Evolutionary conservation across 2,329 filamentous ascomycete species (phyloP).

Genomic region (Aspergillus spinulosporus): DNA sequence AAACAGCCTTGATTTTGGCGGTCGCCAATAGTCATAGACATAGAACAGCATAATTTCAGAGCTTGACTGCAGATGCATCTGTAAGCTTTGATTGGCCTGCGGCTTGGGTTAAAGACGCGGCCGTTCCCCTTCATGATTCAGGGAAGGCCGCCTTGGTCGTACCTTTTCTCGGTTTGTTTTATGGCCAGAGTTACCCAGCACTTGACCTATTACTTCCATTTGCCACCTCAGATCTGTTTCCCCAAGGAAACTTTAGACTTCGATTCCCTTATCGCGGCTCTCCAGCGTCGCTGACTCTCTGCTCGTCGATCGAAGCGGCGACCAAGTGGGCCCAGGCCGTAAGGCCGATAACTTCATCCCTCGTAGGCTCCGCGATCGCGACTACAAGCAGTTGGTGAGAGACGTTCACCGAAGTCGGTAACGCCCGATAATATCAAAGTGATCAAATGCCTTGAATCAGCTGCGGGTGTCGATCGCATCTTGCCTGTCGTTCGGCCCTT

Average conservation of each 20-base stretch:
- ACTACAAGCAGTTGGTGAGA: neutral
- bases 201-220: neutral
- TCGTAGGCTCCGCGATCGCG: neutral
- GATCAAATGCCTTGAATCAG: conserved; percentile 1
- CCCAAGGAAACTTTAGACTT: neutral
- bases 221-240: neutral
- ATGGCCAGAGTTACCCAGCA: conserved; percentile 2
- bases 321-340: conserved; percentile 15
- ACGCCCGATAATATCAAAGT: neutral
- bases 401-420: neutral
- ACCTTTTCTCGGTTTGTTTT: neutral
- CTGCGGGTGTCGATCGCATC: conserved; percentile 2
- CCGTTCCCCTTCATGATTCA: neutral
- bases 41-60: neutral
- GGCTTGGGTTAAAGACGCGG: neutral
- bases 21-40: neutral
- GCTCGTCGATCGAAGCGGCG: conserved; percentile 13
- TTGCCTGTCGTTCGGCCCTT: conserved; percentile 14
- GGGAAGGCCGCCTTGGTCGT: neutral
- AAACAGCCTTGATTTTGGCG: neutral
- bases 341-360: conserved; percentile 8
- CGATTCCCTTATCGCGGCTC: neutral
- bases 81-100: conserved; percentile 1
- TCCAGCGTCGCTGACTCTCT: neutral
- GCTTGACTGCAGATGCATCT: neutral